These are phyloP conservation scores for Cryptococcus maquisensis DNA, from an alignment of 1,284 basidiomycete genomes.

Conservation along the genomic window DNA sequence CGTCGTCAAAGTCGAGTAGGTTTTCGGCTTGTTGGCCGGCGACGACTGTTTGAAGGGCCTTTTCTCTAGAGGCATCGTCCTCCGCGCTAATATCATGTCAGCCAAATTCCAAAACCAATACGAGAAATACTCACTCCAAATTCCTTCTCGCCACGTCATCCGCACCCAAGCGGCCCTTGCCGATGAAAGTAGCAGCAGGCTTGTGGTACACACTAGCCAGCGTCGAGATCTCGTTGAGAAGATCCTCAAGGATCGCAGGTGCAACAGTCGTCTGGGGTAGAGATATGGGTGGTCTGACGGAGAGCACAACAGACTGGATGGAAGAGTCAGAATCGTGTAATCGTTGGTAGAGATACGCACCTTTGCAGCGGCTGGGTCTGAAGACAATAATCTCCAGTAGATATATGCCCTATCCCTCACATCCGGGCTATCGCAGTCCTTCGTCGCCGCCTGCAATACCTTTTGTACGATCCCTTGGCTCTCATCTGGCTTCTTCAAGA, in stretches of 20 bases:
- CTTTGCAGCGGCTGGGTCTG: conserved; percentile 90
- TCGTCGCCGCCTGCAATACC: conserved; percentile 94
- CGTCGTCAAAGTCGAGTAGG: conserved; percentile 78
- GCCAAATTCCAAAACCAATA: conserved; percentile 1
- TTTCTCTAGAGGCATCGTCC: conserved; percentile 63
- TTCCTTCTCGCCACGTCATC: conserved; percentile 72
- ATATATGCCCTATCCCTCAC: conserved; percentile 91
- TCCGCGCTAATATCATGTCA: conserved; percentile 51
- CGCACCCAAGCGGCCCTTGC: conserved; percentile 74
- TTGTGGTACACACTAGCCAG: conserved; percentile 94
- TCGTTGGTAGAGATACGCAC: conserved; percentile 49
- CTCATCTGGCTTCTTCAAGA: conserved; percentile 88
- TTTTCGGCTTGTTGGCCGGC: conserved; percentile 90
- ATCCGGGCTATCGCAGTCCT: conserved; percentile 96
- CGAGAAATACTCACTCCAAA: conserved; percentile 55
- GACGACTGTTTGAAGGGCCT: conserved; percentile 81
- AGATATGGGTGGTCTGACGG: conserved; percentile 85
- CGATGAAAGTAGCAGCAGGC: conserved; percentile 86
- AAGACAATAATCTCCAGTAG: conserved; percentile 89
- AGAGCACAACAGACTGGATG: conserved; percentile 77
- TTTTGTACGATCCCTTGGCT: conserved; percentile 90
- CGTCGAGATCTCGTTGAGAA: conserved; percentile 79
- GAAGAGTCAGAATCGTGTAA: conserved; percentile 1
- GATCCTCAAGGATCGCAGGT: conserved; percentile 84
- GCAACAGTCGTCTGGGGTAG: conserved; percentile 87